These are phyloP conservation scores for Pleurotus tuoliensis DNA, from an alignment of 768 basidiomycete genomes.

Conservation along the genomic window DNA sequence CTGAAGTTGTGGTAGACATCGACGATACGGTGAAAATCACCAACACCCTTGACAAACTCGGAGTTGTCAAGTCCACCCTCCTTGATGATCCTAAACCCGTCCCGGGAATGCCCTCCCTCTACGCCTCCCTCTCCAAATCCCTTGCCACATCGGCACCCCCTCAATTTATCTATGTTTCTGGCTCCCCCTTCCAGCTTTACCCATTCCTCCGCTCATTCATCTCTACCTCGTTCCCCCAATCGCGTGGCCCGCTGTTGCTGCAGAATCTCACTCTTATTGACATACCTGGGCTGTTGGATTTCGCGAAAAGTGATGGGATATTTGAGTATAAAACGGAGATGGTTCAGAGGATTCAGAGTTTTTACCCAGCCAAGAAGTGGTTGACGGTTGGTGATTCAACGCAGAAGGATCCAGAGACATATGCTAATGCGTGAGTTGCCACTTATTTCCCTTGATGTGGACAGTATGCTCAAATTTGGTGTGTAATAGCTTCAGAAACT, in stretches of 20 bases:
- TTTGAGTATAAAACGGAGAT: constrained; percentile 31
- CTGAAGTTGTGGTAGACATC: constrained; percentile 25
- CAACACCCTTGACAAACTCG: constrained; percentile 30
- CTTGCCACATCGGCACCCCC: constrained; percentile 25
- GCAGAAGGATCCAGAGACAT: constrained; percentile 42
- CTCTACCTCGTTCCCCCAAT: constrained; percentile 26
- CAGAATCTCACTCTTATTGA: constrained; percentile 33
- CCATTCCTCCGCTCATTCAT: constrained; percentile 41
- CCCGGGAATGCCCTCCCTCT: constrained; percentile 44
- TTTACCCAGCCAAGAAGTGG: constrained; percentile 41
- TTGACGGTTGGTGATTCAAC: constrained; percentile 41
- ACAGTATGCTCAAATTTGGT: too few relatives aligned
- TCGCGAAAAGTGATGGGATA: constrained; percentile 21
- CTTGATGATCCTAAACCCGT: constrained; percentile 36
- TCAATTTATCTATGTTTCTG: constrained; percentile 40
- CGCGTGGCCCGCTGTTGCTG: constrained; percentile 35
- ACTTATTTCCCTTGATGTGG: not conserved
- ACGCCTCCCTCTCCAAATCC: constrained; percentile 29
- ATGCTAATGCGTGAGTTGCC: constrained; percentile 34
- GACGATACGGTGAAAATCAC: constrained; percentile 43
- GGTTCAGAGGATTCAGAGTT: constrained; percentile 34
- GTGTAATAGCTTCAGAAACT: constrained; percentile 28
- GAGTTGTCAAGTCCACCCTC: constrained; percentile 33
- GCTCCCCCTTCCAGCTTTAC: constrained; percentile 41
- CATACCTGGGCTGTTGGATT: constrained; percentile 24